Evolutionary conservation across 495 filamentous ascomycete species (phyloP).

Genomic region (Paragyromitra xinjiangensis): DNA sequence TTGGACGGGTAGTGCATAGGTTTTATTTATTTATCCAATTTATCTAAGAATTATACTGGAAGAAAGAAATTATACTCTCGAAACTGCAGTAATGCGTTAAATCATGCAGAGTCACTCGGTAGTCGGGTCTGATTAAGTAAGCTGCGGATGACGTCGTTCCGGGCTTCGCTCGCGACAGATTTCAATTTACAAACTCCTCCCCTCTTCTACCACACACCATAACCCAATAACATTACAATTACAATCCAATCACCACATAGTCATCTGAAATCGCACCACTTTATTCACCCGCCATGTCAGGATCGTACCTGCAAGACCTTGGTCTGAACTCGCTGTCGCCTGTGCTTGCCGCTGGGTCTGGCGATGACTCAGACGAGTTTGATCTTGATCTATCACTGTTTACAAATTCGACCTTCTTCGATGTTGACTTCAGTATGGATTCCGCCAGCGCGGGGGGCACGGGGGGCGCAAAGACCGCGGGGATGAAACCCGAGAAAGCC

Average conservation of each 20-base stretch:
- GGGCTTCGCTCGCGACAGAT: constrained; percentile 13
- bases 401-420: constrained; percentile 47
- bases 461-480: not conserved
- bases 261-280: constrained; percentile 35
- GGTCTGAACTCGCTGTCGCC: constrained; percentile 40
- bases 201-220: not conserved
- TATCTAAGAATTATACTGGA: not conserved
- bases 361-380: constrained; percentile 39
- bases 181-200: not conserved
- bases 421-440: constrained; percentile 22
- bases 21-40: not conserved
- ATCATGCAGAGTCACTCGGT: constrained; percentile 16
- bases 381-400: constrained; percentile 32
- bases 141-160: constrained; percentile 20
- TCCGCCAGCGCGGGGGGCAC: not conserved
- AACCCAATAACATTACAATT: constrained; percentile 17
- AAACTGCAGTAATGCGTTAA: not conserved
- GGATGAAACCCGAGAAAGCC: not conserved
- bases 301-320: constrained; percentile 41
- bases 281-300: constrained; percentile 30
- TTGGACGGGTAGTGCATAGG: not conserved
- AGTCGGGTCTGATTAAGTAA: constrained; percentile 7
- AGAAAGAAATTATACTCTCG: not conserved
- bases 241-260: constrained; percentile 20
- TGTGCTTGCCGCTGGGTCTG: constrained; percentile 6